These are phyloP conservation scores for Lactarius sanguifluus DNA, from an alignment of 768 basidiomycete genomes.

Conservation along the genomic window DNA sequence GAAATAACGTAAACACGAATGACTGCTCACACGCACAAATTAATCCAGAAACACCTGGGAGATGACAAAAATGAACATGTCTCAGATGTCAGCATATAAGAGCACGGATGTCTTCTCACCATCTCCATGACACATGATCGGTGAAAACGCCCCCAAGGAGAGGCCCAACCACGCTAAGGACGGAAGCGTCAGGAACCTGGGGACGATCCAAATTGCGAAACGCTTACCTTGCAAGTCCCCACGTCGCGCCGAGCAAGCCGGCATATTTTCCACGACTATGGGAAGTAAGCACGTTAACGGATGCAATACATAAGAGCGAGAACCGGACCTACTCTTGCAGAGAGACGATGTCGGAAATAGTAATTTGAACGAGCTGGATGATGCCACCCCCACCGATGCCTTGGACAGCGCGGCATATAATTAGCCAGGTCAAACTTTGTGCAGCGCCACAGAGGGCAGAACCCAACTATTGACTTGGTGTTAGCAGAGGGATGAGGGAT, in stretches of 20 bases:
- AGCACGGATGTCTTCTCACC: slow-evolving; percentile 42
- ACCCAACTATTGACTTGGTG: slow-evolving; percentile 49
- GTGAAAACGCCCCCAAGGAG: slow-evolving; percentile 78
- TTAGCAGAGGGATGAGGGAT: not conserved
- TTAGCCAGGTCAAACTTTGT: slow-evolving; percentile 75
- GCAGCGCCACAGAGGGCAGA: slow-evolving; percentile 83
- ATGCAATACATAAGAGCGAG: not conserved
- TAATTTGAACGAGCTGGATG: slow-evolving; percentile 73
- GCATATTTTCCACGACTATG: slow-evolving; percentile 73
- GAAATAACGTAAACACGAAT: not conserved
- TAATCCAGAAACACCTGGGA: slow-evolving; percentile 72
- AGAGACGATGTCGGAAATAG: slow-evolving; percentile 80
- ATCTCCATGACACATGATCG: slow-evolving; percentile 77
- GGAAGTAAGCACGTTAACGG: not conserved
- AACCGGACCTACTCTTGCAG: slow-evolving; percentile 59
- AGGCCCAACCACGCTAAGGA: slow-evolving; percentile 63
- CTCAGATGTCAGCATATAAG: slow-evolving; percentile 9
- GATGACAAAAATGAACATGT: slow-evolving; percentile 1
- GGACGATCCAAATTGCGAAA: not conserved
- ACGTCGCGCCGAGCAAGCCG: slow-evolving; percentile 75
- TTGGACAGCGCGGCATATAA: slow-evolving; percentile 74
- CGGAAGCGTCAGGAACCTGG: not conserved
- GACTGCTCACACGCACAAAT: slow-evolving; percentile 48
- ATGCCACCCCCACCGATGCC: slow-evolving; percentile 84
- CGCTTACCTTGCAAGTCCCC: slow-evolving; percentile 60